Conservation (phyloP, 352 stramenopile genomes). For the Albugo laibachii region DNA sequence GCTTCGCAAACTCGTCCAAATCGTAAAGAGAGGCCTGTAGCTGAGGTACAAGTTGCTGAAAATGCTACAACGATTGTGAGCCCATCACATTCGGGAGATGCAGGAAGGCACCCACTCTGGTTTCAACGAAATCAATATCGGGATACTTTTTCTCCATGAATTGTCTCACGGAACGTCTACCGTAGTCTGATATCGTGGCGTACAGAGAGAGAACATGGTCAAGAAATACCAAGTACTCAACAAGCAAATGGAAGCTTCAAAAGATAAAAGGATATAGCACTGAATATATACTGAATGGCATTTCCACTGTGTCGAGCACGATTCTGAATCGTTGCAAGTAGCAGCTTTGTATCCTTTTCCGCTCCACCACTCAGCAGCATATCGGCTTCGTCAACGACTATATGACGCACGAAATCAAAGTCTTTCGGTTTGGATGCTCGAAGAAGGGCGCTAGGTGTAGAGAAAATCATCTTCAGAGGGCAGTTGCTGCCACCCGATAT, state of each 20-base stretch:
- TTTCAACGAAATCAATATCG: conserved; percentile 30
- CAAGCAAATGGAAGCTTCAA: no score
- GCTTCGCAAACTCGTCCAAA: no score
- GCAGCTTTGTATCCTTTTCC: conserved; percentile 62
- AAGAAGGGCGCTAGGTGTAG: conserved; percentile 41
- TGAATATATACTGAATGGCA: conserved; percentile 43
- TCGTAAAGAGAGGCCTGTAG: no score
- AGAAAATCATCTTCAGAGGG: conserved; percentile 29
- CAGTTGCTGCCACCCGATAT: conserved; percentile 13
- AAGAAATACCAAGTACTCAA: conserved; percentile 6
- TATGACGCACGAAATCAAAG: conserved; percentile 47
- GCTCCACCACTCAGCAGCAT: conserved; percentile 59
- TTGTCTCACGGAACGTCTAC: conserved; percentile 38
- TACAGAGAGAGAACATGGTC: conserved; percentile 11
- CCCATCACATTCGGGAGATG: no score
- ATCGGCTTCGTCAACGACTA: conserved; percentile 69
- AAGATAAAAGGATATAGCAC: conserved; percentile 41
- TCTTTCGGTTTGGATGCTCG: conserved; percentile 36
- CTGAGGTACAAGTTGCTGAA: no score
- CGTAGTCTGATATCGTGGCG: conserved; percentile 66
- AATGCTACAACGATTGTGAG: no score
- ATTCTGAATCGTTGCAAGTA: conserved; percentile 38
- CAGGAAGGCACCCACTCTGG: no score
- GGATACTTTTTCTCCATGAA: conserved; percentile 70
- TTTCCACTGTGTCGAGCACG: no score